These are phyloP conservation scores for Lachnellula suecica DNA, from an alignment of 2,329 filamentous ascomycete genomes.

Conservation along the genomic window DNA sequence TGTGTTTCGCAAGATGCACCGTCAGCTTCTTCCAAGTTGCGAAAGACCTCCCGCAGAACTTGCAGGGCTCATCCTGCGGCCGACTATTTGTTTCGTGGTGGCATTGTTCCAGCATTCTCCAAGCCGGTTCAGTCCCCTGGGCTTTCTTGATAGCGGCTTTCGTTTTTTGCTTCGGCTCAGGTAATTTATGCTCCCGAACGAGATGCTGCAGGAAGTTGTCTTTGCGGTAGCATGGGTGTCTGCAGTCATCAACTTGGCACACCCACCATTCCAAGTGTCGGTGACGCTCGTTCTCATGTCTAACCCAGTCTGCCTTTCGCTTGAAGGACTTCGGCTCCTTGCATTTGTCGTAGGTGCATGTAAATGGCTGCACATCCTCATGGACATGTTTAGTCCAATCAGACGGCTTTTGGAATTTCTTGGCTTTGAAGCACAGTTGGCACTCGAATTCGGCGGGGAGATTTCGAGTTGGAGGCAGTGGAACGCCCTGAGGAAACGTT, in stretches of 20 bases:
- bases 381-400: slow-evolving; percentile 98
- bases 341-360: slow-evolving; percentile 84
- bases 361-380: slow-evolving; percentile 90
- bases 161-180: slow-evolving; percentile 77
- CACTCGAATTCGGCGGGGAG: slow-evolving; percentile 90
- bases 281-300: slow-evolving; percentile 90
- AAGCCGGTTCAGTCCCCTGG: slow-evolving; percentile 61
- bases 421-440: slow-evolving; percentile 79
- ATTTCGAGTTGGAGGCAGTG: slow-evolving; percentile 72
- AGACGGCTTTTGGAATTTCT: slow-evolving; percentile 85
- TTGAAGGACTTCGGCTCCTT: slow-evolving; percentile 89
- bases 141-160: slow-evolving; percentile 65
- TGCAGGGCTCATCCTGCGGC: slow-evolving; percentile 76
- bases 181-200: slow-evolving; percentile 84
- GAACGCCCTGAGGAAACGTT: slow-evolving; percentile 78
- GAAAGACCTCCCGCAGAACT: slow-evolving; percentile 81
- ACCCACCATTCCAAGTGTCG: slow-evolving; percentile 89
- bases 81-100: slow-evolving; percentile 65
- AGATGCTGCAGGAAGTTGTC: slow-evolving; percentile 94
- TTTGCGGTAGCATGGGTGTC: slow-evolving; percentile 79
- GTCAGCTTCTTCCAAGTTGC: slow-evolving; percentile 90
- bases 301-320: slow-evolving; percentile 92
- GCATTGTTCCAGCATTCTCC: slow-evolving; percentile 76
- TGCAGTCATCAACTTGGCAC: slow-evolving; percentile 78
- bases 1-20: slow-evolving; percentile 90